Evolutionary conservation across 106 monocot species (phyloP), one percentile per base, ranked within the genome.

Genomic region (Phalaenopsis aphrodite): DNA sequence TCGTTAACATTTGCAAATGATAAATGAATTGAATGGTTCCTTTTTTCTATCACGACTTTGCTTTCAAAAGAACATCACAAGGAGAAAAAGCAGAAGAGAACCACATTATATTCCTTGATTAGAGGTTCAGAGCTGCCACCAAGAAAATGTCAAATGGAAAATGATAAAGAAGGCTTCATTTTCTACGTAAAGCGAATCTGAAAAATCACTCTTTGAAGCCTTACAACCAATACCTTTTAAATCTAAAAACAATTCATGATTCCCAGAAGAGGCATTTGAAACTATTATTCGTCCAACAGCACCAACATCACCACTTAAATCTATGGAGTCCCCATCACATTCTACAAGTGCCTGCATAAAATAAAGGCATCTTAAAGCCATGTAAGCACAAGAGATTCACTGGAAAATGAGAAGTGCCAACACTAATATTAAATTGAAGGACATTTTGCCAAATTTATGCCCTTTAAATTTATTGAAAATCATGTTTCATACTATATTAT

Each of bases 221-320:
- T 43, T 45, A 43, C 45, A 43, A 74, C 18, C 8, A 74, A 17
- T 84, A 97, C 96, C 94, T 92, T 97, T 97, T 46, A 97, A 82
- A 75, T 97, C 96, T 78, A 97, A 84, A 30, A 97, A 83, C 90
- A 97, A 82, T 82, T 90, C 94, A 79, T 87, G 78, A 47, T 86
- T 87, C 39, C 87, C 93, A 76, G 75, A 64, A 82, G 85, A 67
- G 23, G 56, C 84, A 71, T 92, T 81, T 84, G 94, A 90, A 85
- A 97, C 88, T 65, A 97, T 88, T 78, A 97, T 69, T 66, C 96
- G 78, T 37, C 94, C 94, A 81, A 97, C 94, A 77, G 94, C 90
- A 82, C 96, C 96, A 81, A 94, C 87, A 88, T 97, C 94, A 85
- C 96, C 96, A 90, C 96, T 97, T 41, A 97, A 85, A 78, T 94